Evolutionary conservation across 768 basidiomycete genomes (phyloP), one percentile per base, ranked within the genome.

Genomic region (Boletus vermiculosoides): DNA sequence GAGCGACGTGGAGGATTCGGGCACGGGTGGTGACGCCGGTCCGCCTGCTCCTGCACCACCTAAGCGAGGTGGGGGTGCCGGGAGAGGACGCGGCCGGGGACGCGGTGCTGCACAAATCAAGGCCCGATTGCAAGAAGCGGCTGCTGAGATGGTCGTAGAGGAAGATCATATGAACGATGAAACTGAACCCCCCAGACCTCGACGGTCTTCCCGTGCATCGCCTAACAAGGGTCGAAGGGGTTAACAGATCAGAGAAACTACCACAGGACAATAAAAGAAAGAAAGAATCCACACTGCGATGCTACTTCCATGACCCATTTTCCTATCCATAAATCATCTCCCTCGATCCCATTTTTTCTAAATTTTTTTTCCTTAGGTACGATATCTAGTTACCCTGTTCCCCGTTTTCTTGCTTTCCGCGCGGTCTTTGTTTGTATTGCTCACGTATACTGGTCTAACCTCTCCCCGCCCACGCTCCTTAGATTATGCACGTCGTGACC

Each of bases 151-250:
- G 72, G 44, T 55, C 3, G 63, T 72, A n/a, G 68, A 66, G 30
- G 72, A 68, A 40, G 67, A 67, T 22, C 71, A 71, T 41, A 40
- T 57, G 53, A 55, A 72, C 12, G 66, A 71, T 2, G 65, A 55
- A 28, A 66, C 57, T 1, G 61, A 63, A n/a, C 57, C 67, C 10
- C 56, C 68, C 3, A 56, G 47, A 30, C 71, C 70, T 4, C 67
- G 77, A 52, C 68, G 77, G 40, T 74, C 77, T 16, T 42, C 65
- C 22, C 76, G 76, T 31, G 64, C 70, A 20, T 56, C 69, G 3
- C 71, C 73, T 18, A 69, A 71, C 63, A 78, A 74, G 59, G 63
- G 63, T 34, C 66, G 64, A 20, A 53, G 22, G 45, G 58, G 30
- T 31, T 69, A 23, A 56, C n/a, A 5, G 40, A 36, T 41, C 46